Percentiles rank a stretch among this genome's conserved stretches.
Evolutionary conservation across 768 basidiomycete species (phyloP).

Genomic region (Leccinum barrowsii): DNA sequence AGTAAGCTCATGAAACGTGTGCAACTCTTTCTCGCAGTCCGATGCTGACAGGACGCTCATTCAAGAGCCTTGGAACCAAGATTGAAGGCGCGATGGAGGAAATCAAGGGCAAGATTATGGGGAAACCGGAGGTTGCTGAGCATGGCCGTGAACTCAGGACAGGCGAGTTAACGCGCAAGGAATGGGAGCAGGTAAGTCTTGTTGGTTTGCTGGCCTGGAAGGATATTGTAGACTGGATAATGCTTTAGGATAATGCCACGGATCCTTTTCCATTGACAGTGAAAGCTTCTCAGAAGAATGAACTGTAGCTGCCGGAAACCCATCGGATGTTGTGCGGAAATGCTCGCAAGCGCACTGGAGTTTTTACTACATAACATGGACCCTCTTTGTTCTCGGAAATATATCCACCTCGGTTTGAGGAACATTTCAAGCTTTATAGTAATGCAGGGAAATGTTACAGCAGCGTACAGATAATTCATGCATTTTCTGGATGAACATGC

Average conservation of each 20-base stretch:
- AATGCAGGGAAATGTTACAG: no score
- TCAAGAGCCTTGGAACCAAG: slow-evolving; percentile 34
- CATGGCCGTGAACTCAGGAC: slow-evolving; percentile 38
- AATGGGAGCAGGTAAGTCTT: slow-evolving; percentile 27
- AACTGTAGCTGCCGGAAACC: not conserved
- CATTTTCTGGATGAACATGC: no score
- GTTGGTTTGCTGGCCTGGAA: no score
- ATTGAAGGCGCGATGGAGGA: slow-evolving; percentile 37
- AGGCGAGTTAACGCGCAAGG: slow-evolving; percentile 38
- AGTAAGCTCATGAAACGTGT: slow-evolving; percentile 18
- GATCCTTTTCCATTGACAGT: not conserved
- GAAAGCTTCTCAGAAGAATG: not conserved
- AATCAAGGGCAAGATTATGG: slow-evolving; percentile 37
- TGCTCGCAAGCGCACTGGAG: not conserved
- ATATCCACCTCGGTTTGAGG: no score
- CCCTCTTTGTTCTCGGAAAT: no score
- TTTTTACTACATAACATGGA: no score
- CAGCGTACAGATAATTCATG: no score
- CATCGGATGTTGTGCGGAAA: not conserved
- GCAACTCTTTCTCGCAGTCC: not conserved
- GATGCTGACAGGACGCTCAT: not conserved
- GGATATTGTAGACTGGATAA: not conserved
- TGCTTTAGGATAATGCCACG: not conserved
- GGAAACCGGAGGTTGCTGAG: slow-evolving; percentile 35
- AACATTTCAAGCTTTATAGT: no score